Conservation (phyloP, 192 early-diverging fungal species). For the Dimargaris xerosporica region DNA sequence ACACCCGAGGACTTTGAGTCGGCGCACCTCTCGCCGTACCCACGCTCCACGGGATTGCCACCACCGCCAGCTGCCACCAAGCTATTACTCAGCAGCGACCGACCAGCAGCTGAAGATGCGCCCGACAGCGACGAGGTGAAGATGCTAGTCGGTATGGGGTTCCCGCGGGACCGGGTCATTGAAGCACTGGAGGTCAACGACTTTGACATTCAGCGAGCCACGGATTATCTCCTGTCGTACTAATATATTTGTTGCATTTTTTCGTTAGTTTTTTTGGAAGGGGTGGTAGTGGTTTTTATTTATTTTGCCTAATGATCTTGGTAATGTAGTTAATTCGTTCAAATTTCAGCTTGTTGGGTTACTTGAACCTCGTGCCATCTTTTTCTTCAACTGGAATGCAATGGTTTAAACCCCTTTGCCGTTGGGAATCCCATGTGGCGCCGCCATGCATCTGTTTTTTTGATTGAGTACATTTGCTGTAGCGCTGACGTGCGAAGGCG, state of each 20-base stretch:
- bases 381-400: too few species aligned
- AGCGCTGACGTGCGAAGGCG: too few species aligned
- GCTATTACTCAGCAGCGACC: not conserved
- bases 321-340: too few species aligned
- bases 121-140: constrained; percentile 18
- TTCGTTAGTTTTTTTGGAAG: too few species aligned
- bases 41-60: not conserved
- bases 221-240: constrained; percentile 28
- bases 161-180: constrained; percentile 29
- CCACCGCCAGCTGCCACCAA: not conserved
- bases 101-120: not conserved
- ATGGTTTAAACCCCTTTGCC: too few species aligned
- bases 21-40: constrained; percentile 8
- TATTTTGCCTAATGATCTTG: too few species aligned
- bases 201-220: constrained; percentile 30
- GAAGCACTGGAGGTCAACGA: constrained; percentile 36
- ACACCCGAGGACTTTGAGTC: constrained; percentile 8
- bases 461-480: too few species aligned
- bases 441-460: too few species aligned
- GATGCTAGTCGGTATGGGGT: constrained; percentile 32
- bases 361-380: too few species aligned
- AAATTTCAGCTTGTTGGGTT: too few species aligned
- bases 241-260: not conserved
- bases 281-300: too few species aligned
- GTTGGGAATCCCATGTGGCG: too few species aligned